Percentiles rank a stretch among this genome's conserved stretches.
Evolutionary conservation across 1,284 basidiomycete species (phyloP).

Genomic region (Ganoderma lingzhi): DNA sequence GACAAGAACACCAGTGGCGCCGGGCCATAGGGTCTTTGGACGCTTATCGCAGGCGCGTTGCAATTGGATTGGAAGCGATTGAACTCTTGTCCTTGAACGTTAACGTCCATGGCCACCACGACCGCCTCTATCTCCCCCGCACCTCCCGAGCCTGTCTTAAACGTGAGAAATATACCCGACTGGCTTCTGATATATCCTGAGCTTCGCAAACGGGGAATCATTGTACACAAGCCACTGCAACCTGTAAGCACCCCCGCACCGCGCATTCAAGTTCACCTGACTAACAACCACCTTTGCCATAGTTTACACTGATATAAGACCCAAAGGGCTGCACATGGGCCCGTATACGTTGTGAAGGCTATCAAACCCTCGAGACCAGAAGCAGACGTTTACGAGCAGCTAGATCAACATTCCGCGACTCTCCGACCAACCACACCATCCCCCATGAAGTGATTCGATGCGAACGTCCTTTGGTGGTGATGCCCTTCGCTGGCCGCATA

Average conservation of each 20-base stretch:
- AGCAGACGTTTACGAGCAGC: not conserved
- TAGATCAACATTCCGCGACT: not conserved
- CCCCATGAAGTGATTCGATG: not conserved
- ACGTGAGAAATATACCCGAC: not conserved
- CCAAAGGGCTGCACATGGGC: not conserved
- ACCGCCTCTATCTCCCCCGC: too few species aligned
- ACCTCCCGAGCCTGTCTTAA: not conserved
- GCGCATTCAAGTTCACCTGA: not conserved
- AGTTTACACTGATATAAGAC: constrained; percentile 1
- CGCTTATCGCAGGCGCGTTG: too few species aligned
- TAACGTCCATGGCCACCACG: not conserved
- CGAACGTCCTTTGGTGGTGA: not conserved
- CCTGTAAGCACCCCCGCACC: not conserved
- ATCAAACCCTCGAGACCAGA: not conserved
- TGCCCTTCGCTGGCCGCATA: not conserved
- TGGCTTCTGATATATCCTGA: not conserved
- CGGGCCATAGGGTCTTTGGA: too few species aligned
- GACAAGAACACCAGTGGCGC: too few species aligned
- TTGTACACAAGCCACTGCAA: not conserved
- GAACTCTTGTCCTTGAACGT: too few species aligned
- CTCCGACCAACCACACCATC: not conserved
- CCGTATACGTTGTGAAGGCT: not conserved
- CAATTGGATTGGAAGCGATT: too few species aligned
- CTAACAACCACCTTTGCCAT: not conserved
- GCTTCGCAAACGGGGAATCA: not conserved